Base-by-base conservation (phyloP, 192 early-diverging fungal species). In the Backusella circina region DNA sequence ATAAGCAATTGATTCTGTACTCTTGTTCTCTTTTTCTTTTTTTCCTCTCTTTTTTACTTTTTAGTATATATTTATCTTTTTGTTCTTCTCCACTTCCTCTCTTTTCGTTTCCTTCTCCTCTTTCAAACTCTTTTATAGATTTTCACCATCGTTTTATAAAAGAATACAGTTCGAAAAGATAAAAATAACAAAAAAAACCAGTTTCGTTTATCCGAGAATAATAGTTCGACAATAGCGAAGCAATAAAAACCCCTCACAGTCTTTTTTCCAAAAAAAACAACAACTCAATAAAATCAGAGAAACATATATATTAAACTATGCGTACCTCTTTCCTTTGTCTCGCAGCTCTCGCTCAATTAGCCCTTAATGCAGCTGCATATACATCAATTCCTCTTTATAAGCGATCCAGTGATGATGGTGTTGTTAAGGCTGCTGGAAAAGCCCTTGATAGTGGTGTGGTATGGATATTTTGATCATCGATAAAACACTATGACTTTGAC, bases 371-470 rank as follows among this genome's bases (percentile, higher is more conserved):
- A 7, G 35, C 71, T 47, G 79, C 79, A 31, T 67, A 33, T 36
- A 44, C 65, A 16, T 41, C 54, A 36, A 65, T 74, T 66, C 72
- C 72, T 31, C 72, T 74, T 23, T 74, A 66, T 37, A 65, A 41
- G 23, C 35, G 72, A n/a, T 32, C n/a, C 37, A 38, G 30, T 23
- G 39, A 70, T 28, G 68, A 38, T 44, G 71, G 66, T 39, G 37
- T 77, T 51, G 28, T 69, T 36, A 70, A 73, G 50, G 79, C 79
- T 70, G 79, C 71, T 28, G 79, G 79, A 65, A 77, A 77, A 70
- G 38, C 67, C 32, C 75, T 81, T 26, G 72, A 76, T 13, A 70
- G 74, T 57, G 79, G 79, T 71, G 79, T 81, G 41, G 69, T 70
- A 70, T 28, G 69, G 23, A 39, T 37, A 33, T 67, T 10, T 37